Evolutionary conservation across 1,284 basidiomycete species (phyloP).

Genomic region (Leucoagaricus sp.): DNA sequence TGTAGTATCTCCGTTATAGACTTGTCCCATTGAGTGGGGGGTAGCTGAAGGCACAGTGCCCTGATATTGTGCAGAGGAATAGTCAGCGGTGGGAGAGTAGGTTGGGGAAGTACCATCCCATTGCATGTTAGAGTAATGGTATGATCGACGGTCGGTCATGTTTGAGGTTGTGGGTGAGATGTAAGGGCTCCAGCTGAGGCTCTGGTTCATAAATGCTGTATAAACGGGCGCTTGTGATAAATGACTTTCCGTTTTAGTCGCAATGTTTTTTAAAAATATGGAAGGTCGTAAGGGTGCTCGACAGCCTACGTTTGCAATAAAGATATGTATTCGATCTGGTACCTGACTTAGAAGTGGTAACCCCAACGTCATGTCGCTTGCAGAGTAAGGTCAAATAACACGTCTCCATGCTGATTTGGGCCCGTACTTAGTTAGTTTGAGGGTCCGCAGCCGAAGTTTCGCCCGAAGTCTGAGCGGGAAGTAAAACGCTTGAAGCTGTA

Average conservation of each 20-base stretch:
- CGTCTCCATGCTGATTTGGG: slow-evolving; percentile 14
- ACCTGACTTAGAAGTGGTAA: slow-evolving; percentile 16
- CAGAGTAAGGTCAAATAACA: slow-evolving; percentile 16
- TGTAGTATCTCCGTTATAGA: slow-evolving; percentile 19
- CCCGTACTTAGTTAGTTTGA: slow-evolving; percentile 16
- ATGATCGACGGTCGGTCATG: slow-evolving; percentile 19
- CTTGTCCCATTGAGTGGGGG: slow-evolving; percentile 21
- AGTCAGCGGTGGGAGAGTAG: slow-evolving; percentile 19
- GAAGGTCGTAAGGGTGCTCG: slow-evolving; percentile 2
- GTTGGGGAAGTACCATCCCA: slow-evolving; percentile 25
- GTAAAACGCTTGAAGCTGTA: slow-evolving; percentile 11
- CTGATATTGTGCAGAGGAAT: slow-evolving; percentile 21
- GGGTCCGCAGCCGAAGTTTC: slow-evolving; percentile 14
- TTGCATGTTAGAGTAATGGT: slow-evolving; percentile 25
- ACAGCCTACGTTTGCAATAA: slow-evolving; percentile 4
- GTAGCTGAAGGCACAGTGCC: slow-evolving; percentile 17
- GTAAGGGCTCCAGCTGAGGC: slow-evolving; percentile 19
- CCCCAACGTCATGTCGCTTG: slow-evolving; percentile 14
- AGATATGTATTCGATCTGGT: slow-evolving; percentile 12
- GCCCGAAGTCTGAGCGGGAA: slow-evolving; percentile 1
- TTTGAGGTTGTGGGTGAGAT: slow-evolving; percentile 11
- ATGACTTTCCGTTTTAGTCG: slow-evolving; percentile 12
- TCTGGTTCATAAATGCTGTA: slow-evolving; percentile 22
- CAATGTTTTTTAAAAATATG: slow-evolving; percentile 7
- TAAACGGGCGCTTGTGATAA: slow-evolving; percentile 4